These are phyloP conservation scores for Neurospora africana DNA, from an alignment of 495 filamentous ascomycete species.

Conservation along the genomic window DNA sequence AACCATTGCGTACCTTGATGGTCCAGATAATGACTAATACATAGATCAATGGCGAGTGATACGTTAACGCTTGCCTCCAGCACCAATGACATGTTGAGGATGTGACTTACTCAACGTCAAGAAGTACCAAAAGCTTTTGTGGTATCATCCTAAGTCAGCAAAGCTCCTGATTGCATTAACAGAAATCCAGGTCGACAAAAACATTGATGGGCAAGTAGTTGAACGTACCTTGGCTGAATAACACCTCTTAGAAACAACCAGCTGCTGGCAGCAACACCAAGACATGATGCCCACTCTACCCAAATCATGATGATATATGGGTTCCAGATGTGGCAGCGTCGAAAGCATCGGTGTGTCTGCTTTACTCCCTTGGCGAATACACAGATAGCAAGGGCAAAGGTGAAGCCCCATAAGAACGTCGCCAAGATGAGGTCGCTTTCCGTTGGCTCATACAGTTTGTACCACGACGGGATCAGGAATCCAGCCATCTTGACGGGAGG, in stretches of 20 bases:
- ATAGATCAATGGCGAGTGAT: neutral
- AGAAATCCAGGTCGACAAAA: too few relatives aligned
- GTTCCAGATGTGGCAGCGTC: constrained; percentile 3
- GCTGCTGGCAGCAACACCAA: constrained; percentile 10
- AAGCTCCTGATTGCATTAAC: neutral
- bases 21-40: constrained; percentile 21
- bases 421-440: constrained; percentile 15
- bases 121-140: constrained; percentile 13
- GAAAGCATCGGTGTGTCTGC: constrained; percentile 17
- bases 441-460: neutral
- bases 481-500: constrained; percentile 4
- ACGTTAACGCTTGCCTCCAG: neutral
- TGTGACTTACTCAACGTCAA: constrained; percentile 10
- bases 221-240: constrained; percentile 15
- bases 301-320: constrained; percentile 26
- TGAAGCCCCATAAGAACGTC: constrained; percentile 20
- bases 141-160: neutral
- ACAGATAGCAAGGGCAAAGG: constrained; percentile 14
- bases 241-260: constrained; percentile 18
- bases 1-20: constrained; percentile 9
- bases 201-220: neutral
- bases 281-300: constrained; percentile 10
- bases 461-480: constrained; percentile 17
- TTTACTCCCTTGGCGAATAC: constrained; percentile 11
- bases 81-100: neutral